These are phyloP conservation scores for Metschnikowia picachoensis DNA, from an alignment of 805 yeast species.

Conservation along the genomic window DNA sequence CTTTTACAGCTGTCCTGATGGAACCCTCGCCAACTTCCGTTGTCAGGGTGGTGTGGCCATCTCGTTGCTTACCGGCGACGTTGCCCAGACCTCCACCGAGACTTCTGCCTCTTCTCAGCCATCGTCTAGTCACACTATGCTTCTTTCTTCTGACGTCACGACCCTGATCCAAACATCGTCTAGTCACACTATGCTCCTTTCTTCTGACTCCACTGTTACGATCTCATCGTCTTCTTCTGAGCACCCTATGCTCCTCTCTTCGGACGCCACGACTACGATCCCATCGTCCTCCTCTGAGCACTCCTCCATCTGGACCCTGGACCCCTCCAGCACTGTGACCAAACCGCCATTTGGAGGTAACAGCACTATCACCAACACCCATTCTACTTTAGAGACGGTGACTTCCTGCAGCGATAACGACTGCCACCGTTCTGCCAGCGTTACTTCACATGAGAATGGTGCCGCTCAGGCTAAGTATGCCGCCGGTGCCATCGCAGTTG, in stretches of 20 bases:
- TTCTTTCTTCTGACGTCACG: no score
- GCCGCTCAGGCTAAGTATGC: slow-evolving; percentile 15
- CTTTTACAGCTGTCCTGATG: slow-evolving; percentile 27
- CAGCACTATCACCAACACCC: slow-evolving; percentile 17
- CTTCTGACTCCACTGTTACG: no score
- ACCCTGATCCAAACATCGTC: not conserved
- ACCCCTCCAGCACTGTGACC: slow-evolving; percentile 16
- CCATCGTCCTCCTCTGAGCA: not conserved
- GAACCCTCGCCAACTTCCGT: slow-evolving; percentile 14
- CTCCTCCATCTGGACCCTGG: not conserved
- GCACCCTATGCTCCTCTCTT: no score
- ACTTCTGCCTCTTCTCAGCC: slow-evolving; percentile 25
- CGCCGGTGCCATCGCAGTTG: slow-evolving; percentile 16
- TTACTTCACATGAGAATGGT: slow-evolving; percentile 8
- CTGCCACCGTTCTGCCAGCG: slow-evolving; percentile 6
- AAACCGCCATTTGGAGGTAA: slow-evolving; percentile 6
- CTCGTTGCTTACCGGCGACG: slow-evolving; percentile 8
- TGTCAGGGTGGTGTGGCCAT: slow-evolving; percentile 12
- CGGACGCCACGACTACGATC: no score
- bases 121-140: slow-evolving; percentile 22
- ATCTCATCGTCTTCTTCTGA: not conserved
- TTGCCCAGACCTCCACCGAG: slow-evolving; percentile 20
- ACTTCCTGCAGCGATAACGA: slow-evolving; percentile 22
- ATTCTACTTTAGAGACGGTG: slow-evolving; percentile 25
- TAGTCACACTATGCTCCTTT: slow-evolving; percentile 12